Conservation (phyloP, 2,329 filamentous ascomycete species). For the Leptosphaerulina australis region DNA sequence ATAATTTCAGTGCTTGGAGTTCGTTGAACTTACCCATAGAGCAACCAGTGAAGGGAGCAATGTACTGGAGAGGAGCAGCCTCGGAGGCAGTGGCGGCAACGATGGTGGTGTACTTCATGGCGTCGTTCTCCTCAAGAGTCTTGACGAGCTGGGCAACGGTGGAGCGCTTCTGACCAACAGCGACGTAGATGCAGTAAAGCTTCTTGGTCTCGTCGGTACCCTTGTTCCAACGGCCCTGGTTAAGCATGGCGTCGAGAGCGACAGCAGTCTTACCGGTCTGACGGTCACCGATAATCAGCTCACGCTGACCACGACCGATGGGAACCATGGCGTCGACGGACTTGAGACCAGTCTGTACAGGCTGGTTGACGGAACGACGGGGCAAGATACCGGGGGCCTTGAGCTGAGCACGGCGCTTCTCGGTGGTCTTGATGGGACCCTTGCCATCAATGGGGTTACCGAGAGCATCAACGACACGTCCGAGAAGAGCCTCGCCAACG, state of each 20-base stretch:
- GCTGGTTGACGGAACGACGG: constrained; percentile 95
- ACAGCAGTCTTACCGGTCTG: constrained; percentile 99
- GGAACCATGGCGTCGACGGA: constrained; percentile 99
- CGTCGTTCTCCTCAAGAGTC: constrained; percentile 99
- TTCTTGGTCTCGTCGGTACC: constrained; percentile 90
- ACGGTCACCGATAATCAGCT: constrained; percentile 99
- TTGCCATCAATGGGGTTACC: constrained; percentile 99
- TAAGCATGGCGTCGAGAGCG: constrained; percentile 95
- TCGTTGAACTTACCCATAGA: constrained; percentile 22
- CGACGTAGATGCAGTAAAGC: constrained; percentile 99
- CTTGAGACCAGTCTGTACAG: constrained; percentile 99
- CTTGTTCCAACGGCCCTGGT: constrained; percentile 94
- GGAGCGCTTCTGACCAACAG: constrained; percentile 98
- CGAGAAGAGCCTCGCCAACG: constrained; percentile 89
- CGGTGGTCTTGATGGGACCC: constrained; percentile 89
- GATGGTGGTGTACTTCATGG: constrained; percentile 96
- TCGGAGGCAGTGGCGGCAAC: constrained; percentile 97
- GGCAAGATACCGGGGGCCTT: constrained; percentile 99
- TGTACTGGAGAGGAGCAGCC: constrained; percentile 83
- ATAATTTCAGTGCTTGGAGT: background rate
- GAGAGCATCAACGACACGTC: constrained; percentile 97
- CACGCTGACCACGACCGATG: constrained; percentile 99
- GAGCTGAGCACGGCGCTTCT: constrained; percentile 95
- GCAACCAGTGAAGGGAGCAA: constrained; percentile 86
- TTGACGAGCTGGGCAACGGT: constrained; percentile 99